Conservation (phyloP, 306 rosid species). For the Castanea mollissima region DNA sequence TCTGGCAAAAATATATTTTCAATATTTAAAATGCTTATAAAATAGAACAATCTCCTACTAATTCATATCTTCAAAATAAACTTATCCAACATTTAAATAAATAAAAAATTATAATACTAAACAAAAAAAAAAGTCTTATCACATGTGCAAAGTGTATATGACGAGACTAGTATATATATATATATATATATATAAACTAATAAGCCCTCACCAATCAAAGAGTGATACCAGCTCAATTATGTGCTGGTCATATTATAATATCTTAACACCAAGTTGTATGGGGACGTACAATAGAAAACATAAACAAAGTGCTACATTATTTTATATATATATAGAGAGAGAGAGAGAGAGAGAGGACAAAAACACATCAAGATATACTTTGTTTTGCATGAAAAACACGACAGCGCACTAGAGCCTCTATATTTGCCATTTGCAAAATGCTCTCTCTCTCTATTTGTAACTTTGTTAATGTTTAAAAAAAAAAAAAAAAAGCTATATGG, state of each 20-base stretch:
- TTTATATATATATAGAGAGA: not conserved
- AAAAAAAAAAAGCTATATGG: too few relatives aligned
- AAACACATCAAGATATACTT: constrained; percentile 28
- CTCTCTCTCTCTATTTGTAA: not conserved
- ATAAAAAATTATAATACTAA: too few relatives aligned
- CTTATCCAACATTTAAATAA: too few relatives aligned
- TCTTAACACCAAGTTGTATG: not conserved
- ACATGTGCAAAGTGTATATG: too few relatives aligned
- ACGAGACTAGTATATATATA: too few relatives aligned
- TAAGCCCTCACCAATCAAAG: not conserved
- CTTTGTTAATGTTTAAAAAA: too few relatives aligned
- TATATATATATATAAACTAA: not conserved
- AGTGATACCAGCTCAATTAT: not conserved
- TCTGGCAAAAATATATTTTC: too few relatives aligned
- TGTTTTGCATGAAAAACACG: constrained; percentile 42
- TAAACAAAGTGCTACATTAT: not conserved
- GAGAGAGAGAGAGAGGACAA: constrained; percentile 5
- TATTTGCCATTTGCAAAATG: constrained; percentile 17
- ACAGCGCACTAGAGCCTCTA: constrained; percentile 33
- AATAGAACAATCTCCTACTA: too few relatives aligned
- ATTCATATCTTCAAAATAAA: too few relatives aligned
- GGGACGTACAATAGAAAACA: not conserved
- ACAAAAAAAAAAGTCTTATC: too few relatives aligned
- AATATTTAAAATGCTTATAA: too few relatives aligned
- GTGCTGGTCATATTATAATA: not conserved